Percentiles rank a stretch among this genome's conserved stretches.
These are phyloP conservation scores for Polygonum maritimum DNA, from an alignment of 148 eudicot genomes.

Conservation along the genomic window DNA sequence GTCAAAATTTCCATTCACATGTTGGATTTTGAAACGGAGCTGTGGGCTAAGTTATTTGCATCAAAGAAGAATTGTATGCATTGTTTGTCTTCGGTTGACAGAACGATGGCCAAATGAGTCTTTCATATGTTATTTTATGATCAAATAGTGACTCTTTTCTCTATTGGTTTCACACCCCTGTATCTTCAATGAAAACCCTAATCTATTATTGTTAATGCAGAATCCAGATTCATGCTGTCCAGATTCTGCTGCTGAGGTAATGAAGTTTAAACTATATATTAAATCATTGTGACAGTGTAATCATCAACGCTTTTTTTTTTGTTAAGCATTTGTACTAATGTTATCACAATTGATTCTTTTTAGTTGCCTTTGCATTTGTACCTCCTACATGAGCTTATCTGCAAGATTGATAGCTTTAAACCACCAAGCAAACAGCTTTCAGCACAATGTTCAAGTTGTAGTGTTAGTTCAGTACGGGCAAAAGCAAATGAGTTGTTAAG, in stretches of 20 bases:
- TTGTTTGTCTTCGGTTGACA: not conserved
- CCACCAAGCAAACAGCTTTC: slow-evolving; percentile 26
- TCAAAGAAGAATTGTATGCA: not conserved
- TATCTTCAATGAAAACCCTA: not conserved
- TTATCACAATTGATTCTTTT: not conserved
- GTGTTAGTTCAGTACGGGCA: slow-evolving; percentile 23
- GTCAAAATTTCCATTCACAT: not conserved
- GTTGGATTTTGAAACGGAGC: not conserved
- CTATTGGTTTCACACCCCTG: not conserved
- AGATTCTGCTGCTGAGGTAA: slow-evolving; percentile 48
- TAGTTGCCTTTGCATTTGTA: slow-evolving; percentile 49
- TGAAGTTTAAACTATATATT: not conserved
- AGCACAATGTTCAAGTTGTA: slow-evolving; percentile 20
- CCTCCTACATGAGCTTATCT: slow-evolving; percentile 45
- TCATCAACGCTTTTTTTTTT: not conserved
- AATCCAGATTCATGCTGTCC: slow-evolving; percentile 37
- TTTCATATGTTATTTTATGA: not conserved
- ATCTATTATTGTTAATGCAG: slow-evolving; percentile 25
- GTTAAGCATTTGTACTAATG: not conserved
- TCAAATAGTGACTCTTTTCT: not conserved
- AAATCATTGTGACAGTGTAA: not conserved
- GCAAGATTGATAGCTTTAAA: slow-evolving; percentile 32
- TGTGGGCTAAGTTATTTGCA: not conserved
- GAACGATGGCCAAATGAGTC: not conserved
- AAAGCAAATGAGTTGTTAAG: slow-evolving; percentile 28